Conservation (phyloP, 2,329 filamentous ascomycete species). For the Tolypocladium nubicola region DNA sequence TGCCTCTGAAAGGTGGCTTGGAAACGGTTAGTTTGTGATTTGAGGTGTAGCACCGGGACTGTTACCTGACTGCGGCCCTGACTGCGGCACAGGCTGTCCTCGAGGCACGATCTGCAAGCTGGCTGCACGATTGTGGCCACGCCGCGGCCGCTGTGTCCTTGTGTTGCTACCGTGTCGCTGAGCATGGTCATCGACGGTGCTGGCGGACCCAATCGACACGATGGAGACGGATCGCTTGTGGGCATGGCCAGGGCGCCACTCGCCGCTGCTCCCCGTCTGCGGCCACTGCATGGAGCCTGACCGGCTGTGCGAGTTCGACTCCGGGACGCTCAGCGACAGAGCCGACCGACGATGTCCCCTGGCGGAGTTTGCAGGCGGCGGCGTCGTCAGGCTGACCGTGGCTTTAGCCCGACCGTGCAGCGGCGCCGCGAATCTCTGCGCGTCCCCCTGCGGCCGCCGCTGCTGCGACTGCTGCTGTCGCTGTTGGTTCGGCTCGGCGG, state of each 20-base stretch:
- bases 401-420: slow-evolving; percentile 30
- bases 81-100: slow-evolving; percentile 31
- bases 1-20: slow-evolving; percentile 29
- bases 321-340: slow-evolving; percentile 50
- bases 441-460: slow-evolving; percentile 16
- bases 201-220: slow-evolving; percentile 58
- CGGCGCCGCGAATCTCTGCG: slow-evolving; percentile 30
- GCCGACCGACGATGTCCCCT: slow-evolving; percentile 54
- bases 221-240: slow-evolving; percentile 75
- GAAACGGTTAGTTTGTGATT: slow-evolving; percentile 1
- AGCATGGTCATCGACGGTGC: slow-evolving; percentile 34
- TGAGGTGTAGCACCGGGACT: not conserved
- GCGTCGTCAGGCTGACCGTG: slow-evolving; percentile 33
- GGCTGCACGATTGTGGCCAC: slow-evolving; percentile 65
- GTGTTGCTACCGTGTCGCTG: slow-evolving; percentile 29
- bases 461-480: slow-evolving; percentile 12
- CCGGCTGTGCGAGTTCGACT: slow-evolving; percentile 31
- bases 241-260: slow-evolving; percentile 35
- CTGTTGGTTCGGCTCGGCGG: slow-evolving; percentile 29
- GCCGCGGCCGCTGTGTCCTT: slow-evolving; percentile 39
- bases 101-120: slow-evolving; percentile 60
- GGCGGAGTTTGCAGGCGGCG: slow-evolving; percentile 26
- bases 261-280: slow-evolving; percentile 16
- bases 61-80: slow-evolving; percentile 29
- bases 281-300: slow-evolving; percentile 38